Conservation (phyloP, 2,329 filamentous ascomycete species). For the Talaromyces sp. region DNA sequence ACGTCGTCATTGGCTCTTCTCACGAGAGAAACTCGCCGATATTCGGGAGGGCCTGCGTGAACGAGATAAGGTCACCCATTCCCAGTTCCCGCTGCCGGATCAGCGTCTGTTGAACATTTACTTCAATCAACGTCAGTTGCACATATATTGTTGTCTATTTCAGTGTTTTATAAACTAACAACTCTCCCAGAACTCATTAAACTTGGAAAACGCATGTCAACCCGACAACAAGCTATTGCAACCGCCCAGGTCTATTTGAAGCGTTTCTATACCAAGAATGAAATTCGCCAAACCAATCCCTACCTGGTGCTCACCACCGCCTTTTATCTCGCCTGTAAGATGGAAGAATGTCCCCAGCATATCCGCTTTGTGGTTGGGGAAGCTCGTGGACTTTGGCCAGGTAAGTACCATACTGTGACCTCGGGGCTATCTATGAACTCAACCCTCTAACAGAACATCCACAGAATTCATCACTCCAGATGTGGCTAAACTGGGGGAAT, state of each 20-base stretch:
- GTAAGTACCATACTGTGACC: conserved; percentile 40
- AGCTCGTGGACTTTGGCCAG: conserved; percentile 80
- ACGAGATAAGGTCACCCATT: conserved; percentile 71
- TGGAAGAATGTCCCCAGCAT: conserved; percentile 96
- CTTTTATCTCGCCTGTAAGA: conserved; percentile 94
- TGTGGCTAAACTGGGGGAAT: conserved; percentile 84
- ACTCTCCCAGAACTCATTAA: conserved; percentile 69
- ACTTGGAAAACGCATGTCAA: conserved; percentile 78
- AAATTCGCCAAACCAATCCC: conserved; percentile 89
- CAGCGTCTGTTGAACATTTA: conserved; percentile 83
- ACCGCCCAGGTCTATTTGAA: conserved; percentile 95
- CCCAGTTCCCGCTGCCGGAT: conserved; percentile 81
- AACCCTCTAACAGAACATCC: conserved; percentile 17
- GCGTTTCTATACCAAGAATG: conserved; percentile 87
- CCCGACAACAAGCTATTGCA: conserved; percentile 88
- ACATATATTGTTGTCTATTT: not conserved
- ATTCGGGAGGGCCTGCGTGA: conserved; percentile 77
- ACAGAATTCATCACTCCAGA: conserved; percentile 72
- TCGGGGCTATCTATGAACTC: not conserved
- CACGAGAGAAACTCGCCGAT: conserved; percentile 74
- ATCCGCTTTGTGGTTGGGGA: conserved; percentile 89
- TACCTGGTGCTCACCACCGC: conserved; percentile 92
- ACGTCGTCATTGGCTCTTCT: conserved; percentile 85
- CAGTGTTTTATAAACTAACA: not conserved
- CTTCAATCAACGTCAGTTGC: conserved; percentile 77